Conservation (phyloP, 2,329 filamentous ascomycete species). For the Colletotrichum chlorophyti region DNA sequence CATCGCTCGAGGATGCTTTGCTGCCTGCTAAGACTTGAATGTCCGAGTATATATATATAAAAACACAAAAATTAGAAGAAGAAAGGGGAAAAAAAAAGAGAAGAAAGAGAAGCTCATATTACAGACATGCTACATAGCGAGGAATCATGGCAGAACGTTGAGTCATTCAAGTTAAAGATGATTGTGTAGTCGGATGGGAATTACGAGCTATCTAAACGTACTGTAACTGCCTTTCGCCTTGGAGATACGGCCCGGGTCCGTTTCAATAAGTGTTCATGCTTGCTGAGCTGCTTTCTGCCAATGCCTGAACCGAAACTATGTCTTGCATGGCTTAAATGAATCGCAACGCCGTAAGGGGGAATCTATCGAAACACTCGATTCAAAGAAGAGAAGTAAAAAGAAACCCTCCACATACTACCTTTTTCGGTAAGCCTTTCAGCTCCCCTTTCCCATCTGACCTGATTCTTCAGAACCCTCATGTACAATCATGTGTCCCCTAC, state of each 20-base stretch:
- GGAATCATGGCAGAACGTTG: too few relatives aligned
- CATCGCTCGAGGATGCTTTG: too few relatives aligned
- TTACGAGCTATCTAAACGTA: slow-evolving; percentile 23
- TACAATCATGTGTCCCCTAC: slow-evolving; percentile 25
- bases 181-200: slow-evolving; percentile 14
- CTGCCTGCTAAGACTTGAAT: too few relatives aligned
- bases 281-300: slow-evolving; percentile 23
- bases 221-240: slow-evolving; percentile 19
- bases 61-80: too few relatives aligned
- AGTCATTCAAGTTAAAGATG: too few relatives aligned
- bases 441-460: slow-evolving; percentile 24
- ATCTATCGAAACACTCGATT: slow-evolving; percentile 24
- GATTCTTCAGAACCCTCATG: slow-evolving; percentile 29
- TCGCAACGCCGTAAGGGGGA: slow-evolving; percentile 21
- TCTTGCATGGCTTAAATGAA: slow-evolving; percentile 14
- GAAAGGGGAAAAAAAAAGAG: too few relatives aligned
- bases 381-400: slow-evolving; percentile 8
- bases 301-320: neutral
- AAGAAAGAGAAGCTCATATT: too few relatives aligned
- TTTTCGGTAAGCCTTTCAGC: slow-evolving; percentile 19
- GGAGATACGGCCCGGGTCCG: slow-evolving; percentile 19
- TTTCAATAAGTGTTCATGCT: slow-evolving; percentile 18
- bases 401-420: slow-evolving; percentile 14
- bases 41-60: too few relatives aligned
- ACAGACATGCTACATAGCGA: too few relatives aligned